Conservation (phyloP, 169 alveolate species). For the Plasmodium inui region DNA sequence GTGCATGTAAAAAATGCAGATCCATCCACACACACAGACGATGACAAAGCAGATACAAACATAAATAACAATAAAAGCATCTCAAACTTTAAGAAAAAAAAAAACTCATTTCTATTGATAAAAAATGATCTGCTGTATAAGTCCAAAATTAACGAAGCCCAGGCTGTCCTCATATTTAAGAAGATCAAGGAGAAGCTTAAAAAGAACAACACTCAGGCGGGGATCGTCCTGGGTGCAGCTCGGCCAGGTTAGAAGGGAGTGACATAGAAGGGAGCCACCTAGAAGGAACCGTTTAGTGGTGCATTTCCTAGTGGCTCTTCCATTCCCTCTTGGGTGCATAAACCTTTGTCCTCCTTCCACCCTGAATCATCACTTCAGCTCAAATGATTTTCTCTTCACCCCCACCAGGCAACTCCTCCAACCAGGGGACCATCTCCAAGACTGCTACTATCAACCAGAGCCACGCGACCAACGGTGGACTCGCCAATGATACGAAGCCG, state of each 20-base stretch:
- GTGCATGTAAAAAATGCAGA: not conserved
- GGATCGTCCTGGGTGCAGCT: not conserved
- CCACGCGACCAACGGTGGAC: not conserved
- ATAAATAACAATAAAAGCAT: not conserved
- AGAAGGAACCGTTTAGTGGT: not conserved
- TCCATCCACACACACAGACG: not conserved
- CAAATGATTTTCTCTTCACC: not conserved
- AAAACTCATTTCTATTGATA: conserved; percentile 35
- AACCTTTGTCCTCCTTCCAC: not conserved
- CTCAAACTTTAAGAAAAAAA: conserved; percentile 9
- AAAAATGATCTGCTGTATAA: conserved; percentile 56
- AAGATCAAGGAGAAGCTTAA: conserved; percentile 59
- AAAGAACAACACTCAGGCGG: not conserved
- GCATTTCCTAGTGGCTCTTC: no score
- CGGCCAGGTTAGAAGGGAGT: not conserved
- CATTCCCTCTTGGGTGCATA: no score
- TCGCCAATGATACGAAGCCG: not conserved
- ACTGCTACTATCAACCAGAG: not conserved
- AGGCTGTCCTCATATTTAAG: conserved; percentile 38
- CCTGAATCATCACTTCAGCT: not conserved
- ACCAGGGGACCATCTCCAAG: not conserved
- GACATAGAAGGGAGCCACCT: not conserved
- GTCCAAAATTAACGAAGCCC: conserved; percentile 51
- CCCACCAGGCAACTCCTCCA: not conserved
- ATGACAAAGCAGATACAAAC: not conserved